Evolutionary conservation across 1,284 basidiomycete genomes (phyloP).

Genomic region (Athelia sp.): DNA sequence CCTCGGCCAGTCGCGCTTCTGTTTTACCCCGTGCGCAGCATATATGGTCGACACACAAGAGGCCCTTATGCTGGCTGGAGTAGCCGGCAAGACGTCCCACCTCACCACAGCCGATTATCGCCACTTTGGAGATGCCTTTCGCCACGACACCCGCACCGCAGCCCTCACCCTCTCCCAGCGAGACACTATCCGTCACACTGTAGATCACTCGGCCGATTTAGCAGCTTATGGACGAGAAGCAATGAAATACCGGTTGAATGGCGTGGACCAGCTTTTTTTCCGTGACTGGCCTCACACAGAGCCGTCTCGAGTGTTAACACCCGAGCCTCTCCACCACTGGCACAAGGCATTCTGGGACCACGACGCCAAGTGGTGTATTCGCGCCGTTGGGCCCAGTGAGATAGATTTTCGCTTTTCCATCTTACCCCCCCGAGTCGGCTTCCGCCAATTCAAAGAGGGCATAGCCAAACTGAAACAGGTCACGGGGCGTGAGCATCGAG

Average conservation of each 20-base stretch:
- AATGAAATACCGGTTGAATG: conserved; percentile 3
- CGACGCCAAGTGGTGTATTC: conserved; percentile 18
- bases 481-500: conserved; percentile 16
- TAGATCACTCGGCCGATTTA: conserved; percentile 1
- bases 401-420: conserved; percentile 15
- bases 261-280: conserved; percentile 11
- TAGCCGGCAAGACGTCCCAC: background rate
- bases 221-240: conserved; percentile 3
- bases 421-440: conserved; percentile 13
- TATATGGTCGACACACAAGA: conserved; percentile 18
- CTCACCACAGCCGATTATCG: too few relatives aligned
- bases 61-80: too few relatives aligned
- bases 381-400: conserved; percentile 10
- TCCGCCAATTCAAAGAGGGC: too few relatives aligned
- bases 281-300: conserved; percentile 14
- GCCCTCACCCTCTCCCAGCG: conserved; percentile 15
- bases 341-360: too few relatives aligned
- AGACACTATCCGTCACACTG: too few relatives aligned
- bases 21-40: conserved; percentile 8
- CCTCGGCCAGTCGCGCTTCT: conserved; percentile 9
- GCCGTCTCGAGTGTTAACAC: conserved; percentile 17
- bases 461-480: too few relatives aligned
- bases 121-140: conserved; percentile 4
- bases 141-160: conserved; percentile 16
- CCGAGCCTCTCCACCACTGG: conserved; percentile 26